Evolutionary conservation across 2,329 filamentous ascomycete genomes (phyloP).

Genomic region (Aspergillus quadricinctus): DNA sequence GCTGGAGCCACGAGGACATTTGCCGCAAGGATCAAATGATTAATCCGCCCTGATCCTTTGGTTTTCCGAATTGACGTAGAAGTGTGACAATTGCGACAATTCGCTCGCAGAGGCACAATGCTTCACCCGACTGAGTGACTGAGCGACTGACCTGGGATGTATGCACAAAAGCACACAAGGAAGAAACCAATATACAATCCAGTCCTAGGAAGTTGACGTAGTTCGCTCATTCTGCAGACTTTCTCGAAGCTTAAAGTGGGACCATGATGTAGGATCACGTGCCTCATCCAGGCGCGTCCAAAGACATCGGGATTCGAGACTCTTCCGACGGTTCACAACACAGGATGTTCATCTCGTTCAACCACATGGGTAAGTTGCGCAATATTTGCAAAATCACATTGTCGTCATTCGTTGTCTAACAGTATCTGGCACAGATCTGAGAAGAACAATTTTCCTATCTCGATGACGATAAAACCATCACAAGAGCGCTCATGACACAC

Average conservation of each 20-base stretch:
- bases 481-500: conserved; percentile 39
- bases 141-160: not conserved
- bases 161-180: not conserved
- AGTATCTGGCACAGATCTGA: conserved; percentile 3
- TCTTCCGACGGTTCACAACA: not conserved
- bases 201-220: not conserved
- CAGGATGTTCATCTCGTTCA: not conserved
- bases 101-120: not conserved
- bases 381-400: not conserved
- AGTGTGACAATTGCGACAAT: not conserved
- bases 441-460: conserved; percentile 22
- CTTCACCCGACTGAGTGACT: not conserved
- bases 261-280: not conserved
- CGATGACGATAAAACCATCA: conserved; percentile 38
- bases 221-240: not conserved
- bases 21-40: conserved; percentile 14
- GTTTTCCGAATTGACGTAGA: not conserved
- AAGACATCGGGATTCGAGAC: not conserved
- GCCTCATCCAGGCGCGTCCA: not conserved
- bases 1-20: conserved; percentile 44
- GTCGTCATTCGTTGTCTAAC: not conserved
- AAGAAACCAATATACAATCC: not conserved
- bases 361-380: not conserved
- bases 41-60: conserved; percentile 1
- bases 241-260: not conserved